Base-by-base conservation (phyloP, 1,284 basidiomycete species). In the Marasmius tenuissimus region DNA sequence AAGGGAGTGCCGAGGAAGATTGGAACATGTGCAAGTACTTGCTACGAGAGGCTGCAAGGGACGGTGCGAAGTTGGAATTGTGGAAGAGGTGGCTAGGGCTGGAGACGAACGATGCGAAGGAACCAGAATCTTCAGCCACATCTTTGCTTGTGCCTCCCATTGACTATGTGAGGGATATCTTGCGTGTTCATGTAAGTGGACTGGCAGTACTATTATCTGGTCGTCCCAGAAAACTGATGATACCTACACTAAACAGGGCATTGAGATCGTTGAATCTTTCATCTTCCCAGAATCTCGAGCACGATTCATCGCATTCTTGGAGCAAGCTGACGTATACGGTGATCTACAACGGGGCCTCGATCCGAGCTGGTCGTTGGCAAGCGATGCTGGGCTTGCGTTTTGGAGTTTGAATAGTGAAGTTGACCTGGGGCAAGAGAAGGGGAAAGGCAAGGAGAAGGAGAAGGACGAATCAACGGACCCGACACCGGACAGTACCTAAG, bases 11-110 rank as follows among this genome's bases (percentile, higher is more conserved):
- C 3, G 81, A 84, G 33, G 78, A 71, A 3, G 87, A 92, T 63
- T 93, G 91, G 91, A 71, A 75, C 10, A 76, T 85, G 56, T 85
- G 85, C 64, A 82, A 78, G 57, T 62, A 68, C n/a, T 72, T 84
- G 22, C 79, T 92, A 77, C 80, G 75, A 63, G 71, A 70, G 0
- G 76, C 86, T 37, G 81, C 80, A 34, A 78, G 83, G 39, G 91
- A 93, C 66, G 89, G 91, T 3, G 80, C 81, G 59, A 88, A 85
- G 69, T 77, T 93, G 18, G 91, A 93, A 62, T 70, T 88, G 11
- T 93, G 91, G 91, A 78, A 76, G 62, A 69, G 75, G 33, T 93
- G 91, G 91, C 78, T 88, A 18, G 75, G 73, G 0, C 73, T 74
- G 27, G 55, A 59, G 11, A 34, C 10, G 16, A 16, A 53, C 57